Evolutionary conservation across 1,284 basidiomycete genomes (phyloP).

Genomic region (Puccinia coronata): DNA sequence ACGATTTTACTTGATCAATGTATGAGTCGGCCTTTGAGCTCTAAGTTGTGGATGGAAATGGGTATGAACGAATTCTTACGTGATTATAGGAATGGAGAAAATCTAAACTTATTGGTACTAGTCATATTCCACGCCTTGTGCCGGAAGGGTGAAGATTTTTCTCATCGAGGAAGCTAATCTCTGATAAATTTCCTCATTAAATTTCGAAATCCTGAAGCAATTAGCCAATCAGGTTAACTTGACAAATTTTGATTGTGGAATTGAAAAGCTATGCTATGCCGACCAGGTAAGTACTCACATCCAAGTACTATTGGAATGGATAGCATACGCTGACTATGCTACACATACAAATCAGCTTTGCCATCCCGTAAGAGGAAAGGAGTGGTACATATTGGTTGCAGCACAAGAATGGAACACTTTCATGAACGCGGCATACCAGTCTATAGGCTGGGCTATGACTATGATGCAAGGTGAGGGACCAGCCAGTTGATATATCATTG

Average conservation of each 20-base stretch:
- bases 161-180: not conserved
- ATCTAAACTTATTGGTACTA: conserved; percentile 22
- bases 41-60: conserved; percentile 42
- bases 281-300: conserved; percentile 28
- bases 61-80: conserved; percentile 36
- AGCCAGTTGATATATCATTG: not conserved
- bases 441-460: conserved; percentile 46
- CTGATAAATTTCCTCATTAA: not conserved
- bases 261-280: conserved; percentile 42
- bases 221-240: conserved; percentile 35
- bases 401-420: conserved; percentile 48
- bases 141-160: not conserved
- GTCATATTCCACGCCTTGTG: not conserved
- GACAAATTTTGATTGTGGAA: conserved; percentile 48
- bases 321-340: not conserved
- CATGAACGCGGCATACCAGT: conserved; percentile 42
- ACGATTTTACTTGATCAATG: conserved; percentile 30
- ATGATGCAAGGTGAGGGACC: conserved; percentile 41
- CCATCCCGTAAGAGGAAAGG: conserved; percentile 43
- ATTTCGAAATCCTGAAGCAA: conserved; percentile 33
- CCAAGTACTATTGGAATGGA: not conserved
- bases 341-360: conserved; percentile 22
- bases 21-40: conserved; percentile 36
- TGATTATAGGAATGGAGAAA: conserved; percentile 34
- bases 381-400: conserved; percentile 45